A percentile compares a stretch with the other conserved stretches of the same genome.
Evolutionary conservation across 148 eudicot genomes (phyloP).

Genomic region (Rheum nobile): DNA sequence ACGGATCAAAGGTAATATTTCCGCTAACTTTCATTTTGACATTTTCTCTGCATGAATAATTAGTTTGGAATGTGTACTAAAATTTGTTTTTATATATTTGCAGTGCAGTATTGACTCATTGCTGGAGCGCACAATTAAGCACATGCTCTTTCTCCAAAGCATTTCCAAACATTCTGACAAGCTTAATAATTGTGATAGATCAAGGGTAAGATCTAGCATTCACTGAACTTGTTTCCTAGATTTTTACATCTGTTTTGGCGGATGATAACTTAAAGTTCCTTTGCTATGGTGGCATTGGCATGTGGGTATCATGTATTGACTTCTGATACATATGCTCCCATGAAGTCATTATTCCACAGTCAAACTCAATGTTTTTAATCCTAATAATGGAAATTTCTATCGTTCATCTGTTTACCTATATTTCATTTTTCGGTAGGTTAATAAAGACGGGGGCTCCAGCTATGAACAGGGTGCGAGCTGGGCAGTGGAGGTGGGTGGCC

Average conservation of each 20-base stretch:
- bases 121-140: conserved; percentile 86
- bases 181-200: conserved; percentile 35
- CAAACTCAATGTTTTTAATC: background rate
- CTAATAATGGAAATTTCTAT: background rate
- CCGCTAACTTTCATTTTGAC: background rate
- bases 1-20: conserved; percentile 63
- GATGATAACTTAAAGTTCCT: background rate
- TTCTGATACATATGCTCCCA: background rate
- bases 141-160: conserved; percentile 72
- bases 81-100: conserved; percentile 11
- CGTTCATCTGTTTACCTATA: background rate
- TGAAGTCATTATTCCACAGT: background rate
- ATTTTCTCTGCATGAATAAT: background rate
- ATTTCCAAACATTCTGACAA: conserved; percentile 68
- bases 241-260: conserved; percentile 6
- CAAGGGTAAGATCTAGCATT: conserved; percentile 37
- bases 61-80: conserved; percentile 10
- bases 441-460: conserved; percentile 41
- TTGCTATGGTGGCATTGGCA: background rate
- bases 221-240: background rate
- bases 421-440: background rate
- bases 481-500: conserved; percentile 80
- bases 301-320: background rate
- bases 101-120: conserved; percentile 95
- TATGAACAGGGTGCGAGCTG: conserved; percentile 76